Percentiles rank a stretch among this genome's conserved stretches.
Conservation (phyloP, 2,329 filamentous ascomycete species). For the Myriosclerotinia duriaeana region DNA sequence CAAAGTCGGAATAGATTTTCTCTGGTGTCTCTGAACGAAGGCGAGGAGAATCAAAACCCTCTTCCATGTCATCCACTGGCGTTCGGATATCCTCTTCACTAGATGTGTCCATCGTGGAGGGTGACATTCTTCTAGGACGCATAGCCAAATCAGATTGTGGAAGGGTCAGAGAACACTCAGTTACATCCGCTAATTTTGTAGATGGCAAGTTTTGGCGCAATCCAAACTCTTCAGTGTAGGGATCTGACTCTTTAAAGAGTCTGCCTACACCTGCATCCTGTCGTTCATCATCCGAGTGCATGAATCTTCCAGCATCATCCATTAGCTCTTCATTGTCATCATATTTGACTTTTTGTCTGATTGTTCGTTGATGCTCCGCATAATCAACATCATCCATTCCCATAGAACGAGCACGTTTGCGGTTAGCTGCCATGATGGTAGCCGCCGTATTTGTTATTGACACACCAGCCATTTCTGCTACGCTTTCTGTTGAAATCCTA, state of each 20-base stretch:
- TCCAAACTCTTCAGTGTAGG: slow-evolving; percentile 13
- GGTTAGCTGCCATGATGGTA: slow-evolving; percentile 13
- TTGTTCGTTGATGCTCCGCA: neutral
- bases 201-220: neutral
- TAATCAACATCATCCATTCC: neutral
- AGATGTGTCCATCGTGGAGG: slow-evolving; percentile 8
- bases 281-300: slow-evolving; percentile 11
- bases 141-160: neutral
- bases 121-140: neutral
- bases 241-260: slow-evolving; percentile 14
- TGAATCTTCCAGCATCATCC: neutral
- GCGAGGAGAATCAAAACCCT: slow-evolving; percentile 6
- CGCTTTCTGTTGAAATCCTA: neutral
- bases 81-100: slow-evolving; percentile 17
- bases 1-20: slow-evolving; percentile 30
- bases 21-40: slow-evolving; percentile 16
- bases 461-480: slow-evolving; percentile 12
- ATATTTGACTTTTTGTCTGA: slow-evolving; percentile 2
- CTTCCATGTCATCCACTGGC: slow-evolving; percentile 15
- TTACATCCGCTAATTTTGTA: neutral
- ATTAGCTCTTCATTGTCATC: slow-evolving; percentile 2
- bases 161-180: no score
- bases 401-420: slow-evolving; percentile 13
- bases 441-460: slow-evolving; percentile 5
- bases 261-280: neutral